Evolutionary conservation across 768 basidiomycete genomes (phyloP), one percentile per base, ranked within the genome.

Genomic region (Mycena epipterygia): DNA sequence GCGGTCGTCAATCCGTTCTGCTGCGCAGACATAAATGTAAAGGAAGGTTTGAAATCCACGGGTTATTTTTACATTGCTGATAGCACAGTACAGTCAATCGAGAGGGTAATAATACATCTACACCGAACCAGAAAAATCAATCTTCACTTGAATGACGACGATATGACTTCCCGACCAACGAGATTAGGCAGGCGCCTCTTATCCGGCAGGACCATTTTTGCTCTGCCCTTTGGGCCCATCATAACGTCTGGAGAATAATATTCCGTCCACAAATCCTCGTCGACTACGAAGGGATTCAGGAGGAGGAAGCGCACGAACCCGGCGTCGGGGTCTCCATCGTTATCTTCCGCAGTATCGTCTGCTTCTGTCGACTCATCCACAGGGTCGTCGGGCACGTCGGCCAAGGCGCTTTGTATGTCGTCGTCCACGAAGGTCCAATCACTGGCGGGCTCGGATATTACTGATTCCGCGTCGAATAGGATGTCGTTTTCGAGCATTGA

Each of bases 161-260:
- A 51, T 12, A 67, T 61, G 25, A 37, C 58, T 5, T 69, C 68
- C 17, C 68, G 30, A 3, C 49, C 68, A 19, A 83, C 77, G 14
- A 87, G 74, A 71, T 80, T 86, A 0, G 85, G 84, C 27, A 87
- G 68, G 0, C 81, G 80, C 67, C 83, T 84, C 75, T 78, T 85
- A 70, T 86, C 85, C 5, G 86, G 86, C 0, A 86, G 73, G 5
- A 85, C 84, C 85, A 86, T 85, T 19, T 73, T 77, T 11, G 41
- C 73, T 70, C 81, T 84, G 2, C 84, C 86, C 55, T 78, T 74
- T 5, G 76, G 76, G 59, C 79, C 81, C 85, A 87, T 86, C 76
- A 87, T 80, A 21, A 81, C 77, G 0, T 84, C 84, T 64, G 82
- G 83, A 9, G 81, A 79, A 68, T 87, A 87, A 74, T 84, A 85